phyloP scores from a whole-genome alignment of 2,329 filamentous ascomycete species.

The Ascochyta koolunga region DNA sequence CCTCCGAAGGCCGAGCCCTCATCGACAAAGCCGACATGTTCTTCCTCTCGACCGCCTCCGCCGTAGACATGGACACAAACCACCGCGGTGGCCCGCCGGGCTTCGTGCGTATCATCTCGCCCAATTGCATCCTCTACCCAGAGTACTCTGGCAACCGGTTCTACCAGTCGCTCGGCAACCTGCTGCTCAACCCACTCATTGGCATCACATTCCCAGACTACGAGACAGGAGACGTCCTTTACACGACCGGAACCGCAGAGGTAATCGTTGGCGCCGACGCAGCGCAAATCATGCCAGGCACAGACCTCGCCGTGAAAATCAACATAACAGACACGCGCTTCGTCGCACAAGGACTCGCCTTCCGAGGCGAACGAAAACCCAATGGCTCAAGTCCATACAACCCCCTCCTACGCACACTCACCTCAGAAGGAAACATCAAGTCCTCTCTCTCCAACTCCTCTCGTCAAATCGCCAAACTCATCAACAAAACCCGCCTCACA shows the following conservation, averaged over 20 bases:
- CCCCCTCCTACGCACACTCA: conserved; percentile 70
- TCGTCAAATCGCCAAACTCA: conserved; percentile 59
- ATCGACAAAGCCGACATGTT: conserved; percentile 73
- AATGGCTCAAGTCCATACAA: conserved; percentile 77
- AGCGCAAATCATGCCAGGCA: conserved; percentile 66
- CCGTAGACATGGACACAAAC: conserved; percentile 79
- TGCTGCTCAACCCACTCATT: conserved; percentile 68
- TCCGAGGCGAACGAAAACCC: conserved; percentile 65
- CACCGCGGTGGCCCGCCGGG: conserved; percentile 76
- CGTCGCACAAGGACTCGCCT: conserved; percentile 69
- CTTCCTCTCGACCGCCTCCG: conserved; percentile 73
- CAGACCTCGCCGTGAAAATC: conserved; percentile 75
- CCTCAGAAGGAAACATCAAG: conserved; percentile 60
- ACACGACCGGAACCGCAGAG: conserved; percentile 71
- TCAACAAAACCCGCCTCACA: conserved; percentile 65
- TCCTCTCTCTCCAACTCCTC: conserved; percentile 7
- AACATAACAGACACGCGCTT: conserved; percentile 66
- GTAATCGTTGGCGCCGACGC: conserved; percentile 71
- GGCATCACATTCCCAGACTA: conserved; percentile 79
- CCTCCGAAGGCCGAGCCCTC: conserved; percentile 62
- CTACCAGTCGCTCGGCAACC: conserved; percentile 83
- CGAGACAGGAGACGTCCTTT: conserved; percentile 73
- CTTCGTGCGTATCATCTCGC: conserved; percentile 72
- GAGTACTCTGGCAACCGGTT: conserved; percentile 85
- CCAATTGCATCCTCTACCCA: conserved; percentile 72